These are phyloP conservation scores for Pythium periplocum DNA, from an alignment of 352 stramenopile genomes.

Conservation along the genomic window DNA sequence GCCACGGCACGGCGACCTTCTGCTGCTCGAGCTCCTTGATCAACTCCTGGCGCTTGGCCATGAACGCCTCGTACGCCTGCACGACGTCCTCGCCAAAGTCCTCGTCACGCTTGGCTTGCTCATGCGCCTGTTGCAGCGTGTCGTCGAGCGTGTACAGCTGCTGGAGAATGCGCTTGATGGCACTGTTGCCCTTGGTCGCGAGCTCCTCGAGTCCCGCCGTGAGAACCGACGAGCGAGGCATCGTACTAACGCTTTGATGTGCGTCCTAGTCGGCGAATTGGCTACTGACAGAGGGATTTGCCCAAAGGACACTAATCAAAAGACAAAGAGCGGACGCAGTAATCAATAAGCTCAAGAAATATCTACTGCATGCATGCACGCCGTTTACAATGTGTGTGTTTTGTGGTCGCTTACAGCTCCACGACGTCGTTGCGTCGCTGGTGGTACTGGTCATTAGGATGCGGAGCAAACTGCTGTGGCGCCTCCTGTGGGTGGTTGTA, in stretches of 20 bases:
- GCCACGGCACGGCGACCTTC: constrained; percentile 27
- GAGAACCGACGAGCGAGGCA: constrained; percentile 7
- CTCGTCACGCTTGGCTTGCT: constrained; percentile 23
- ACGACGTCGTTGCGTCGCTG: constrained; percentile 24
- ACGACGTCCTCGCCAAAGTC: constrained; percentile 30
- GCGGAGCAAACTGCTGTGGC: too few relatives aligned
- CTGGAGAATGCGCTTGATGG: constrained; percentile 7
- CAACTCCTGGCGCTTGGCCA: constrained; percentile 19
- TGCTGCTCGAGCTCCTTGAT: constrained; percentile 20
- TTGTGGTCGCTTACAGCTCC: constrained; percentile 11
- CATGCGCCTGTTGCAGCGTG: constrained; percentile 22
- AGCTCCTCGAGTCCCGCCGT: constrained; percentile 4
- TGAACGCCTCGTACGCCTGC: constrained; percentile 22
- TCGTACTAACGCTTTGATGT: background rate
- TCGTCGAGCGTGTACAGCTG: constrained; percentile 23
- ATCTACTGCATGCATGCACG: background rate
- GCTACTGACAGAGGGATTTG: too few relatives aligned
- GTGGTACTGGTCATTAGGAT: constrained; percentile 9
- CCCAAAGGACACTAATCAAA: too few relatives aligned
- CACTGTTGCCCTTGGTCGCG: constrained; percentile 1
- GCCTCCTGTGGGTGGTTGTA: background rate
- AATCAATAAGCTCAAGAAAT: too few relatives aligned
- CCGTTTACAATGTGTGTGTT: background rate
- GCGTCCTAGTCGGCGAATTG: too few relatives aligned
- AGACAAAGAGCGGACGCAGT: too few relatives aligned